Conservation (phyloP, 1,284 basidiomycete species). For the Puccinia polysora region DNA sequence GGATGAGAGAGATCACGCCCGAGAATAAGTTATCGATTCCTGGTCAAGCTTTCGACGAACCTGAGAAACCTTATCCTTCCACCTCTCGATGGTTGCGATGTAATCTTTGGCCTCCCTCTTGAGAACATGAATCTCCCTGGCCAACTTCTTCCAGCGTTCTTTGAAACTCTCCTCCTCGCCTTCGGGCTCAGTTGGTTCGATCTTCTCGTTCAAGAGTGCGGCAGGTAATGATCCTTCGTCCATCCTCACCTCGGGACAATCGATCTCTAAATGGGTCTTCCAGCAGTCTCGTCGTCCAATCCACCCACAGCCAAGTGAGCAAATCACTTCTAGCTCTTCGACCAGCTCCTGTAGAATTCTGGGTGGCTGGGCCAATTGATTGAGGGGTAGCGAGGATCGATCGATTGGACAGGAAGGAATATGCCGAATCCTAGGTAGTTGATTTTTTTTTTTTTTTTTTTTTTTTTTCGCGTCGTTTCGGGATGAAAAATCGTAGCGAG, state of each 20-base stretch:
- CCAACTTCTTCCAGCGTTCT: slow-evolving; percentile 35
- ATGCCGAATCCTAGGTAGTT: slow-evolving; percentile 30
- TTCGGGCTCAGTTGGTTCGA: not conserved
- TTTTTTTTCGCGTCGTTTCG: too few relatives aligned
- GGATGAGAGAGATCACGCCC: not conserved
- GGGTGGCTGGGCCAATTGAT: slow-evolving; percentile 13
- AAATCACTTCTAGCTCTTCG: slow-evolving; percentile 21
- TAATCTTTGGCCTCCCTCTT: slow-evolving; percentile 40
- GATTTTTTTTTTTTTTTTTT: too few relatives aligned
- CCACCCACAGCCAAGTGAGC: slow-evolving; percentile 37
- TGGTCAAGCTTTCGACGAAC: too few relatives aligned
- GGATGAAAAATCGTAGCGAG: too few relatives aligned
- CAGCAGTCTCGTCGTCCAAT: slow-evolving; percentile 28
- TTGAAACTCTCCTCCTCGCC: slow-evolving; percentile 6
- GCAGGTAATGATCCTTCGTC: not conserved
- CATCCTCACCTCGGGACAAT: slow-evolving; percentile 14
- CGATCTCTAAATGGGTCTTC: slow-evolving; percentile 28
- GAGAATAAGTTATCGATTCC: not conserved
- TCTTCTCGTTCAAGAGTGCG: not conserved
- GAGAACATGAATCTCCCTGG: slow-evolving; percentile 12
- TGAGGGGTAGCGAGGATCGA: slow-evolving; percentile 25
- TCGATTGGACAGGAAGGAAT: slow-evolving; percentile 38
- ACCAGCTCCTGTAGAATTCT: slow-evolving; percentile 27
- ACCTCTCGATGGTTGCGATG: slow-evolving; percentile 30
- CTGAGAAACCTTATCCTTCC: slow-evolving; percentile 30